These are phyloP conservation scores for Podila epigama DNA, from an alignment of 192 early-diverging fungal species.

Conservation along the genomic window DNA sequence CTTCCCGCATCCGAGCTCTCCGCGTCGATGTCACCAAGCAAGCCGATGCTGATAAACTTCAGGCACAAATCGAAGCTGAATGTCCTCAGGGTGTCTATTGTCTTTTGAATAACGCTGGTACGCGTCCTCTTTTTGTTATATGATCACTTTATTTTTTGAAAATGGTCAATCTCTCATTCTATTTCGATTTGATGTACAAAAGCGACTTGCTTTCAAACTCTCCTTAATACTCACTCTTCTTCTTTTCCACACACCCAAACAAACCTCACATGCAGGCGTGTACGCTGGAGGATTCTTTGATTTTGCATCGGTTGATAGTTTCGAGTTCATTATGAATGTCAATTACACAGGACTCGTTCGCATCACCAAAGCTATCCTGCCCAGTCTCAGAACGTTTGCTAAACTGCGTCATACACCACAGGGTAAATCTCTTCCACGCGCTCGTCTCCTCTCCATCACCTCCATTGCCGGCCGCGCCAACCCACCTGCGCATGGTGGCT, in stretches of 20 bases:
- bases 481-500: conserved; percentile 48
- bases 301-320: conserved; percentile 31
- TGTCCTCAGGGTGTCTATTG: conserved; percentile 46
- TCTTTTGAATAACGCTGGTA: conserved; percentile 48
- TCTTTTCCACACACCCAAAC: neutral
- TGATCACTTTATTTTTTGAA: too few relatives aligned
- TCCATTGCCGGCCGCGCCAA: conserved; percentile 51
- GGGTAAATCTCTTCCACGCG: conserved; percentile 40
- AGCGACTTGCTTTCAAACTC: neutral
- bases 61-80: conserved; percentile 31
- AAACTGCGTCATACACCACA: conserved; percentile 36
- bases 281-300: conserved; percentile 47
- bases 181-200: neutral
- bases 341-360: conserved; percentile 55
- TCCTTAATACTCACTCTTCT: too few relatives aligned
- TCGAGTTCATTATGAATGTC: conserved; percentile 54
- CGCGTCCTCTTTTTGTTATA: too few relatives aligned
- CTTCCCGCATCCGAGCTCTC: conserved; percentile 29
- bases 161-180: neutral
- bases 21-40: conserved; percentile 48
- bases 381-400: conserved; percentile 38
- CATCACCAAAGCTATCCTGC: conserved; percentile 50
- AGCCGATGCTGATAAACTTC: conserved; percentile 32
- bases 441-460: conserved; percentile 53
- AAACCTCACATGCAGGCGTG: conserved; percentile 37